Base-by-base conservation (phyloP, 2,329 filamentous ascomycete species). In the Chalara sp. region DNA sequence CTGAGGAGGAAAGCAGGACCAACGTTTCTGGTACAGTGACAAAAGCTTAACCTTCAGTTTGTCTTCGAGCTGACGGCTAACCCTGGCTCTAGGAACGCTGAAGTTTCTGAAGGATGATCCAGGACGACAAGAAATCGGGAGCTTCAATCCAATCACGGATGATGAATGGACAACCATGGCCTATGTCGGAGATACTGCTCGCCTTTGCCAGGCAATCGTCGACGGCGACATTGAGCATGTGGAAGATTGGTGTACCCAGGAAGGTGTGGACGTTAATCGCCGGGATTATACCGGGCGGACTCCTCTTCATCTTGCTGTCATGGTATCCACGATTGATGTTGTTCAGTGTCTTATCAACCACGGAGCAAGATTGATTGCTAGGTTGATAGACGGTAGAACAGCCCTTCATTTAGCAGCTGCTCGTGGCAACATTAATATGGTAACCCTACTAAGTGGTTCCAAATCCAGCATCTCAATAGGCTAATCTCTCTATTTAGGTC, bases 81-180 rank as follows among this genome's bases (percentile, higher is more conserved):
- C 21, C 3, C 21, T 21, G 21, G 21, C 21, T 21, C 21, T 21
- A 21, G 21, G 21, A 21, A 21, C 21, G 21, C 75, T 93, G 7
- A 73, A 75, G 0, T 95, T 95, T 66, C 73, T 93, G 58, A 84
- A 84, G 55, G 88, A 95, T 60, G 80, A 95, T 58, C 87, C 89
- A 1, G 89, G 89, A 13, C 77, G 89, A 50, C 89, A 93, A 68
- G 70, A 76, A 37, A 83, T 85, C 57, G 81, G 81, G 30, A 81
- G 76, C 7, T 95, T 95, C 70, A 86, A 93, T 59, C 89, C 89
- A 0, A 75, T 92, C 37, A 91, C 86, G 0, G 83, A 89, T 41
- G 77, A 88, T 47, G 88, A 93, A 62, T 95, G 89, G 87, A 93
- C 89, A 1, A 87, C 91, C 57, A 93, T 95, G 88, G 88, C 89